A percentile compares a stretch with the other conserved stretches of the same genome.
These are phyloP conservation scores for Daedaleopsis nitida DNA, from an alignment of 768 basidiomycete genomes.

Conservation along the genomic window DNA sequence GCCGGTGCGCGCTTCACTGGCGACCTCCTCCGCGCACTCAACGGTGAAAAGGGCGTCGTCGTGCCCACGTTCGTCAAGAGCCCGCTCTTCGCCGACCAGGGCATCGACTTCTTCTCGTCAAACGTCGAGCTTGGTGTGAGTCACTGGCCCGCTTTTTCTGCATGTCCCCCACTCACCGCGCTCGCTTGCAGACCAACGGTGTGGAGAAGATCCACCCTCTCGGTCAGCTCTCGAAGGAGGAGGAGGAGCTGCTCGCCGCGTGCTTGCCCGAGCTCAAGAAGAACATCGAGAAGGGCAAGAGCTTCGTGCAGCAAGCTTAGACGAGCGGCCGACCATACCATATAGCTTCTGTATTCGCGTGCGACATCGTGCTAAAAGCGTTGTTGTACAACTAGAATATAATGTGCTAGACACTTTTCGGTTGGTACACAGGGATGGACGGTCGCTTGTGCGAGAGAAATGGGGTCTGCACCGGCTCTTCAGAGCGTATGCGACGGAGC, in stretches of 20 bases:
- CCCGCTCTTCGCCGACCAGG: conserved; percentile 80
- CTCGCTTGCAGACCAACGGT: conserved; percentile 62
- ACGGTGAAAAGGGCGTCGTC: conserved; percentile 68
- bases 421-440: conserved; percentile 1
- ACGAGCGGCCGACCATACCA: neutral
- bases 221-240: conserved; percentile 76
- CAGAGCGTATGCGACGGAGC: neutral
- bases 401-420: conserved; percentile 14
- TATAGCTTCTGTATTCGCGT: conserved; percentile 3
- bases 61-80: conserved; percentile 90
- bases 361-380: conserved; percentile 21
- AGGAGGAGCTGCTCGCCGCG: conserved; percentile 84
- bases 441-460: neutral
- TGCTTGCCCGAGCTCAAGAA: conserved; percentile 93
- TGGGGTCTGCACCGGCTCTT: neutral
- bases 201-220: conserved; percentile 91
- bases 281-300: conserved; percentile 96
- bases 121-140: conserved; percentile 91
- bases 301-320: conserved; percentile 52
- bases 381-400: conserved; percentile 23
- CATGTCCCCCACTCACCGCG: neutral
- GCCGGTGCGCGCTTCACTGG: conserved; percentile 75
- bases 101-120: conserved; percentile 93
- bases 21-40: conserved; percentile 58
- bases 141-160: conserved; percentile 16